Evolutionary conservation across 805 yeast species (phyloP).

Genomic region (Monosporozyma solicola): DNA sequence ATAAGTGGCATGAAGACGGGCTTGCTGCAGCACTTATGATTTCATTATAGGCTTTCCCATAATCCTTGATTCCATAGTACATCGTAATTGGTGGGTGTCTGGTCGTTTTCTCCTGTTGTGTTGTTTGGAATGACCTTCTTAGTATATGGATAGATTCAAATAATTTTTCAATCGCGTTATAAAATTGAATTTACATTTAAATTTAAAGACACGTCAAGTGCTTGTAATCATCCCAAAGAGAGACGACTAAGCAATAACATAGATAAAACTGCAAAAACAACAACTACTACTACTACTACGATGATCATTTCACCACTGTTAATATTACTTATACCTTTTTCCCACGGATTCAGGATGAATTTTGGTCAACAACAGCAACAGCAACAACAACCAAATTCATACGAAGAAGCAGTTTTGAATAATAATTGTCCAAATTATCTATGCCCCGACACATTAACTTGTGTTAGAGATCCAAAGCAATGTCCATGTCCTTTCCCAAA

Average conservation of each 20-base stretch:
- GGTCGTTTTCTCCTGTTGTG: neutral
- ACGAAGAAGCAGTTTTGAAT: slow-evolving; percentile 31
- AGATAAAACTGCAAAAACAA: neutral
- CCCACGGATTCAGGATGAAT: neutral
- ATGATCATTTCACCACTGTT: neutral
- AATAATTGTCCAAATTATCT: slow-evolving; percentile 54
- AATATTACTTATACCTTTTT: neutral
- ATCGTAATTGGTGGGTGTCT: slow-evolving; percentile 31
- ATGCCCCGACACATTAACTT: slow-evolving; percentile 74
- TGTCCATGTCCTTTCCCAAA: slow-evolving; percentile 91
- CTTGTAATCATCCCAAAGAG: neutral
- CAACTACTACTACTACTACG: neutral
- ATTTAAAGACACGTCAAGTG: neutral
- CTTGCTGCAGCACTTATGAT: slow-evolving; percentile 67
- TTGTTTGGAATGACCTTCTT: neutral
- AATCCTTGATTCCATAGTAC: slow-evolving; percentile 68
- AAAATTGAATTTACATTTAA: neutral
- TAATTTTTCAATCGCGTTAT: slow-evolving; percentile 1
- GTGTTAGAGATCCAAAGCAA: slow-evolving; percentile 58
- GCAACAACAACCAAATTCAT: slow-evolving; percentile 25
- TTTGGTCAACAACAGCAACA: slow-evolving; percentile 28
- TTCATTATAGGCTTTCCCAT: slow-evolving; percentile 55
- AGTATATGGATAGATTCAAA: neutral
- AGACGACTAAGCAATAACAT: neutral
- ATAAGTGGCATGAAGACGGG: slow-evolving; percentile 86